Evolutionary conservation across 2,329 filamentous ascomycete genomes (phyloP), one percentile per base, ranked within the genome.

Genomic region (Fusarium siculi): DNA sequence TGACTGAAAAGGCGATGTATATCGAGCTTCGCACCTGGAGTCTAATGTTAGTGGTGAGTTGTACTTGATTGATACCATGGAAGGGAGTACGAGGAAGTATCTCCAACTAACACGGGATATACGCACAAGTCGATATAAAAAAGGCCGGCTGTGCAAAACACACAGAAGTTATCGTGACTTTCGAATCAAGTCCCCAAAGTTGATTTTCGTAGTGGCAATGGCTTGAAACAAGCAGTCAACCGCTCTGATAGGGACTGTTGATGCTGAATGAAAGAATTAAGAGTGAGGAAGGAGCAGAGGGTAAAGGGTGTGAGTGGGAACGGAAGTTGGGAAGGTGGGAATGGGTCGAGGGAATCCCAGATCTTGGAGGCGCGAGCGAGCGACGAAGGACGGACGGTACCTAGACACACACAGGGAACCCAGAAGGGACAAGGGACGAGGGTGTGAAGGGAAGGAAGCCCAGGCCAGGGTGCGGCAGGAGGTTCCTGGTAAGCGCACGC

Each of bases 291-390:
- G 74, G 73, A 73, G 68, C 61, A 65, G 63, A 74, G 63, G 65
- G 73, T 70, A 64, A 74, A 74, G 74, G 66, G 75, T 77, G 66
- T 76, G 76, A 70, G 76, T 74, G 75, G 75, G 68, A 73, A 76
- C 73, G 67, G 67, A 70, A 76, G 67, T 57, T 73, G 73, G 74
- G 76, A 78, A 78, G 74, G 70, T 56, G 71, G 74, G 76, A 75
- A 78, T 77, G 76, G 76, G 76, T 77, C 74, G 74, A 78, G 76
- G 70, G 67, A 73, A 66, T 75, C 66, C 75, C 65, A 77, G 76
- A 76, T 77, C 69, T 69, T 75, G 74, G 76, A 74, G 73, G 76
- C 73, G 68, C 74, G 71, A 76, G 75, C 63, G 70, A 65, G 58
- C 43, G 66, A 55, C 66, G 62, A 63, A 63, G 57, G 34, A 42